Base-by-base conservation (phyloP, 371 early-diverging fungal genomes). In the Racocetra persica region DNA sequence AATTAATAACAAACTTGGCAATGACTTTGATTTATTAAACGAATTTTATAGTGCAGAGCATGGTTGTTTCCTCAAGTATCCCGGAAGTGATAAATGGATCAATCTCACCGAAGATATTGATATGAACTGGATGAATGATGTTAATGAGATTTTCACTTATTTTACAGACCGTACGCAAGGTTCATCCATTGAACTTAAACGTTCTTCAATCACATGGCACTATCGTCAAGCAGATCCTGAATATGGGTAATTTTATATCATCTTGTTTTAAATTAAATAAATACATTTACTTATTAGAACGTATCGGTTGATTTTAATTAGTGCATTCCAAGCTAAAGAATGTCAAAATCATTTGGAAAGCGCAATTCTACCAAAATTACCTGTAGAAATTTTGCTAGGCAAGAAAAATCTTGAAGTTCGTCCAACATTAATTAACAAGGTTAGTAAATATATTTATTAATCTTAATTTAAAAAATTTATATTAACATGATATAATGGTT, bases 391-490 rank as follows among this genome's bases (percentile, higher is more conserved):
- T 28, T 81, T 99, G 74, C 91, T 97, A 1, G 98, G 99, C 63
- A 98, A 98, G 84, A 99, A 98, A 89, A 97, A 96, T 73, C 88
- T 99, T 2, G 98, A 99, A 84, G 98, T 98, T 18, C 89, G 95
- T 0, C 96, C 96, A 4, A 89, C 88, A 4, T 82, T 87, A 7
- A 89, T 94, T 79, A 97, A 93, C 85, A 95, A 94, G 78, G 81
- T 72, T 26, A 10, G 20, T 71, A 24, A 55, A 18, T 51, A 79
- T 32, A 45, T n/a, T 49, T 20, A 57, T 57, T 45, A 14, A 63
- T 8, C 16, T 28, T 18, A 14, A 63, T 26, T 67, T 20, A 2
- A 18, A 41, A 36, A 67, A 36, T 26, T 62, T 62, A 4, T 28
- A 62, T 60, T 28, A 11, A 26, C 0, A 59, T 22, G 4, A 62